These are phyloP conservation scores for Cotoneaster glaucophyllus DNA, from an alignment of 306 rosid genomes.

Conservation along the genomic window DNA sequence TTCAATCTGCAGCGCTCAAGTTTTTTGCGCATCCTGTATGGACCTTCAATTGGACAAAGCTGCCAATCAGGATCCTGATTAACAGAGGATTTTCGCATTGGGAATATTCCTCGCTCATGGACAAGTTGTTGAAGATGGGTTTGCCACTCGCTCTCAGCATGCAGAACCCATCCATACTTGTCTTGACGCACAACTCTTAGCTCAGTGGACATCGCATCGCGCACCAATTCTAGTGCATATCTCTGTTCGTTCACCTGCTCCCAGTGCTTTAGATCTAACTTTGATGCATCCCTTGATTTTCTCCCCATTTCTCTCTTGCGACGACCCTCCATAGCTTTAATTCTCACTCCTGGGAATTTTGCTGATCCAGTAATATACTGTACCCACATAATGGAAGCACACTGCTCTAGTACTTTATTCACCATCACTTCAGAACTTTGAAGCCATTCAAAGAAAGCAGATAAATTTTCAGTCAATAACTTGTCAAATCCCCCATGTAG, in stretches of 20 bases:
- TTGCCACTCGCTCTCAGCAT: conserved; percentile 99
- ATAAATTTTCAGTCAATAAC: conserved; percentile 66
- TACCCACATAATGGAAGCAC: conserved; percentile 94
- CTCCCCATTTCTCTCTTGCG: conserved; percentile 90
- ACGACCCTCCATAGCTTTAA: conserved; percentile 93
- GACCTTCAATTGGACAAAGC: conserved; percentile 99
- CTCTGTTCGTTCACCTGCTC: conserved; percentile 92
- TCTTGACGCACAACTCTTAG: conserved; percentile 98
- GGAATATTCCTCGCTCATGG: conserved; percentile 93
- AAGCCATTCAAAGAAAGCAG: conserved; percentile 86
- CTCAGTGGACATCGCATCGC: conserved; percentile 93
- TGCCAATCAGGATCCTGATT: conserved; percentile 78
- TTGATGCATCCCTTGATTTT: conserved; percentile 75
- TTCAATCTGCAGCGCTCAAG: conserved; percentile 79
- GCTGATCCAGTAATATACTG: conserved; percentile 89
- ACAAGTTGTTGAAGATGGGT: conserved; percentile 93
- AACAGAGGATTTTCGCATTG: conserved; percentile 48
- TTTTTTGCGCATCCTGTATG: conserved; percentile 96
- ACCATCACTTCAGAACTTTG: conserved; percentile 56
- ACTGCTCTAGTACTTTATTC: conserved; percentile 81
- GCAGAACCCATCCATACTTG: conserved; percentile 99
- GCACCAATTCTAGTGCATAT: conserved; percentile 89
- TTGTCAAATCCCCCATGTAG: conserved; percentile 94
- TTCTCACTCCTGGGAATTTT: conserved; percentile 95
- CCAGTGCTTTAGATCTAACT: conserved; percentile 81